Base-by-base conservation (phyloP, 2,329 filamentous ascomycete species). In the Gnomoniopsis smithogilvyi region DNA sequence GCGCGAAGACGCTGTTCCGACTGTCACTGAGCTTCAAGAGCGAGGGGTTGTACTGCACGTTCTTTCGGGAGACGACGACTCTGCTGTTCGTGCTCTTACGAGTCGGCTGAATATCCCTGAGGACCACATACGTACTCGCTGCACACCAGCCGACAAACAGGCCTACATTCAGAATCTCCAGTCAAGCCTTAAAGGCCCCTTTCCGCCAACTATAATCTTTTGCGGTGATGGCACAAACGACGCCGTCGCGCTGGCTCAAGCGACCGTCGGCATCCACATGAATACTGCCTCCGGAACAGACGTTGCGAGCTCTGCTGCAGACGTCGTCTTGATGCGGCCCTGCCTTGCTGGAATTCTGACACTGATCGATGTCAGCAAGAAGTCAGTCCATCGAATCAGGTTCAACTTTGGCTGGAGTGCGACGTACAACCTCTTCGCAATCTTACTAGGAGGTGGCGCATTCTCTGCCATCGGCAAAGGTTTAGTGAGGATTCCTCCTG, bases 201-300 rank as follows among this genome's bases (percentile, higher is more conserved):
- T 63, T 47, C 38, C 59, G 0, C 64, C 73, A 0, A 70, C 80
- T 1, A 81, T 91, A 19, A 71, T 92, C 6, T 93, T 94, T 70
- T 81, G 83, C 53, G 90, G 90, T 36, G 90, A 94, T 65, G 91
- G 91, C 1, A 92, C 88, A 15, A 94, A 94, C 69, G 90, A 94
- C 67, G 88, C 90, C 0, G 78, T 84, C 2, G 90, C 90, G 0
- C 78, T 94, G 2, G 85, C 88, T 0, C 83, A 87, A 67, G 88
- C 91, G 1, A 82, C 81, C 6, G 80, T 94, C 30, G 91, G 91
- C 30, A 77, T 92, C 0, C 87, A 91, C 64, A 83, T 94, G 68
- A 82, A 81, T 60, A 70, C 73, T 47, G 78, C 74, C 51, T 48
- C 41, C 14, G 75, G 78, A 4, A 84, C 80, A 1, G 89, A 92